These are phyloP conservation scores for Phytophthora tubulina DNA, from an alignment of 352 stramenopile genomes.

Conservation along the genomic window DNA sequence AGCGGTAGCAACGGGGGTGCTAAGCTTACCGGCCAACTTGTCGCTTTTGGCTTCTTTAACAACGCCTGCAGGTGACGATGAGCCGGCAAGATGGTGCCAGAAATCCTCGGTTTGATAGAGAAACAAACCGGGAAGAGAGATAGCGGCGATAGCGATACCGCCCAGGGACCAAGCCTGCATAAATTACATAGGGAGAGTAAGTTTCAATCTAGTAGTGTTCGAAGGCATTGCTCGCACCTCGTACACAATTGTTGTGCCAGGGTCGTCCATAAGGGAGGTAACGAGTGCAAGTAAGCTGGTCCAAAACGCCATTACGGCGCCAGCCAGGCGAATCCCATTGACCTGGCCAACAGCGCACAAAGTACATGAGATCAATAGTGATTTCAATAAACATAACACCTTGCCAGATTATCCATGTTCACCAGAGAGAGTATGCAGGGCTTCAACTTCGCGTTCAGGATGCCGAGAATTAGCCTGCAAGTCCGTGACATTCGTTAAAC, in stretches of 20 bases:
- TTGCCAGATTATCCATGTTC: conserved; percentile 1
- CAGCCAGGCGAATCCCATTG: conserved; percentile 60
- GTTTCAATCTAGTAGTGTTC: too few relatives aligned
- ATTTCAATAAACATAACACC: background rate
- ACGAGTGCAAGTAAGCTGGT: conserved; percentile 49
- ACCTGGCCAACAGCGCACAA: conserved; percentile 39
- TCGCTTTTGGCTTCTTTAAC: too few relatives aligned
- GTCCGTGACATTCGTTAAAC: background rate
- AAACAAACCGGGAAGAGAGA: conserved; percentile 49
- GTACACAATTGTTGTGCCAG: conserved; percentile 45
- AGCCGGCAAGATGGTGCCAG: conserved; percentile 46
- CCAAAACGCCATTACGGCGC: conserved; percentile 53
- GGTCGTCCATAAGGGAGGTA: conserved; percentile 54
- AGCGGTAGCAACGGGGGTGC: background rate
- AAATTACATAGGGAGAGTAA: background rate
- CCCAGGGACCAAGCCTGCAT: conserved; percentile 65
- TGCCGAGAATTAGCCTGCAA: conserved; percentile 36
- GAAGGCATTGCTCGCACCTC: conserved; percentile 42
- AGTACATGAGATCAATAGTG: background rate
- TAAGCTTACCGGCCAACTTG: conserved; percentile 1
- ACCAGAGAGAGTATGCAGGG: conserved; percentile 62
- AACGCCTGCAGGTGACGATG: too few relatives aligned
- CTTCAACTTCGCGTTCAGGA: conserved; percentile 56
- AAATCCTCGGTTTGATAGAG: conserved; percentile 66
- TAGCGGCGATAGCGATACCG: conserved; percentile 53